phyloP scores from a whole-genome alignment of 148 eudicot species.

The Simmondsia chinensis region DNA sequence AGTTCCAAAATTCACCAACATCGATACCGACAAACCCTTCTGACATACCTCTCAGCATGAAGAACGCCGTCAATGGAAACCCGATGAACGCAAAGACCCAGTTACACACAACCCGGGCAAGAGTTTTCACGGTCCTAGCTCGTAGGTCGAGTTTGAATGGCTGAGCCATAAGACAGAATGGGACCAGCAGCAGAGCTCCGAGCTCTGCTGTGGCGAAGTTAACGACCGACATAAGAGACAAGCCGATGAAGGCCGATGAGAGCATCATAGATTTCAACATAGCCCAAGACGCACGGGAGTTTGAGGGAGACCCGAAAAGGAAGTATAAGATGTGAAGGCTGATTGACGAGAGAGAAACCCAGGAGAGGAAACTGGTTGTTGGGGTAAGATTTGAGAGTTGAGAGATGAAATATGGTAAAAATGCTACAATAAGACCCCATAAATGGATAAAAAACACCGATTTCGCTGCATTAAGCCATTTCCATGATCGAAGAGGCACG shows the following conservation, averaged over 20 bases:
- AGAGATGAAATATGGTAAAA: conserved; percentile 55
- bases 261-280: conserved; percentile 69
- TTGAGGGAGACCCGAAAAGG: conserved; percentile 39
- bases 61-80: conserved; percentile 60
- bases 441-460: conserved; percentile 54
- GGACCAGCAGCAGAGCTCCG: conserved; percentile 76
- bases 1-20: conserved; percentile 71
- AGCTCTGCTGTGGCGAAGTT: conserved; percentile 93
- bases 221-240: conserved; percentile 85
- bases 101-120: conserved; percentile 34
- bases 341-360: conserved; percentile 45
- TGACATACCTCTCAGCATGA: conserved; percentile 39
- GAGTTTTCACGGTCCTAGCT: conserved; percentile 19
- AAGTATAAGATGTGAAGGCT: conserved; percentile 34
- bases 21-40: conserved; percentile 30
- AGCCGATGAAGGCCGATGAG: conserved; percentile 62
- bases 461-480: conserved; percentile 79
- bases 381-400: conserved; percentile 47
- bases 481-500: conserved; percentile 45
- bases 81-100: conserved; percentile 30
- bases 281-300: conserved; percentile 36
- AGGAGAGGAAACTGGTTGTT: conserved; percentile 32
- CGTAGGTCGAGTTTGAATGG: conserved; percentile 44
- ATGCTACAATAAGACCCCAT: conserved; percentile 65
- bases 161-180: conserved; percentile 63